Evolutionary conservation across 768 basidiomycete genomes (phyloP).

Genomic region (Neoboletus brunneissimus): DNA sequence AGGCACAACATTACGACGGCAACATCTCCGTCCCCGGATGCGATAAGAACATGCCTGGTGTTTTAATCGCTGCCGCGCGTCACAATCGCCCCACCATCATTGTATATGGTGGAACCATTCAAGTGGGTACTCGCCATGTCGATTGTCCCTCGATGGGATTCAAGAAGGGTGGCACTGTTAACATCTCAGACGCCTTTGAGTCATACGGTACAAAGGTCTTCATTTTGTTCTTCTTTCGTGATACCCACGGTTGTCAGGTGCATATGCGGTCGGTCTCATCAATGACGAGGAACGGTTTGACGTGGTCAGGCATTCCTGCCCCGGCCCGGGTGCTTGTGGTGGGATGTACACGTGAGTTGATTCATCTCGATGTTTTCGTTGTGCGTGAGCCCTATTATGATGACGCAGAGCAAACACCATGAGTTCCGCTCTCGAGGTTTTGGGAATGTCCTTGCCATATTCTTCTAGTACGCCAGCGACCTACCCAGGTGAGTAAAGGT

Average conservation of each 20-base stretch:
- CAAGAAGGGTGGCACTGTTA: slow-evolving; percentile 77
- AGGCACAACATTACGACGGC: slow-evolving; percentile 88
- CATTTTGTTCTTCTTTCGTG: background rate
- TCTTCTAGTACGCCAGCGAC: slow-evolving; percentile 72
- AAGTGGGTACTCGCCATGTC: slow-evolving; percentile 67
- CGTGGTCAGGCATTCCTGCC: slow-evolving; percentile 82
- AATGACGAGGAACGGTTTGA: slow-evolving; percentile 79
- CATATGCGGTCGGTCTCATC: slow-evolving; percentile 73
- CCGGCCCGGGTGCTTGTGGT: slow-evolving; percentile 81
- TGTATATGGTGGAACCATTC: slow-evolving; percentile 84
- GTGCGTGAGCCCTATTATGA: background rate
- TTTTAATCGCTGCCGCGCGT: slow-evolving; percentile 79
- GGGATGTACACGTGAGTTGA: slow-evolving; percentile 77
- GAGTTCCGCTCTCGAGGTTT: slow-evolving; percentile 79
- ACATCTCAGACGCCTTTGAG: slow-evolving; percentile 83
- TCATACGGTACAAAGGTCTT: slow-evolving; percentile 56
- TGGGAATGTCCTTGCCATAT: slow-evolving; percentile 85
- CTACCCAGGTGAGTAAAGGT: slow-evolving; percentile 50
- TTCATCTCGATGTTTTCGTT: background rate
- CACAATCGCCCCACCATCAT: slow-evolving; percentile 88
- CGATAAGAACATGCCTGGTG: slow-evolving; percentile 93
- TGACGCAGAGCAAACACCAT: slow-evolving; percentile 73
- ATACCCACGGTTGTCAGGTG: slow-evolving; percentile 45
- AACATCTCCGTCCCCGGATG: slow-evolving; percentile 87
- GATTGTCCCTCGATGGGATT: slow-evolving; percentile 80